Evolutionary conservation across 2,329 filamentous ascomycete genomes (phyloP).

Genomic region (Tolypocladium guangdongense): DNA sequence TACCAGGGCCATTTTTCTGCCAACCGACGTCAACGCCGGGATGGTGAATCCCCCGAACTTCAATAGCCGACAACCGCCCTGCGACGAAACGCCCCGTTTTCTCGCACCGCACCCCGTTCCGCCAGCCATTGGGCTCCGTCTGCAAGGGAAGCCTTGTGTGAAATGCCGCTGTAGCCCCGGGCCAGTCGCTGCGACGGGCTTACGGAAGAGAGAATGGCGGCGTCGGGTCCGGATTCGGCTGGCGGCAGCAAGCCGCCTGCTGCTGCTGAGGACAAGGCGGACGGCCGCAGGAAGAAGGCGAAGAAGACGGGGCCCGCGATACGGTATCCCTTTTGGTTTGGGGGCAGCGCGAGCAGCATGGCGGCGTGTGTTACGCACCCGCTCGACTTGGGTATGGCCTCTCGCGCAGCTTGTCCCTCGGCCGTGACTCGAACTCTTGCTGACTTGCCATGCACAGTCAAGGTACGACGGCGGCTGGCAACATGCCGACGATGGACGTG

Average conservation of each 20-base stretch:
- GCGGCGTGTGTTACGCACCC: constrained; percentile 89
- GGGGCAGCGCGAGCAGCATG: constrained; percentile 85
- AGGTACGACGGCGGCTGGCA: constrained; percentile 3
- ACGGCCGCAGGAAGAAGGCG: constrained; percentile 24
- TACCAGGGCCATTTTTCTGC: not conserved
- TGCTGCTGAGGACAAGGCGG: not conserved
- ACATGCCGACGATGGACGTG: not conserved
- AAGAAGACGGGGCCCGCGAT: constrained; percentile 28
- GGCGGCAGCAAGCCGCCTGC: not conserved
- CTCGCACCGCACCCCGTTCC: not conserved
- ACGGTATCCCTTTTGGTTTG: constrained; percentile 87
- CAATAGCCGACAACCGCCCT: no score
- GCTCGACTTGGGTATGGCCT: constrained; percentile 73
- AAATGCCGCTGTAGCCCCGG: not conserved
- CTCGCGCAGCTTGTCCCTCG: not conserved
- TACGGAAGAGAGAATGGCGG: not conserved
- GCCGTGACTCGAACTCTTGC: not conserved
- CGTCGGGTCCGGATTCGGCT: not conserved
- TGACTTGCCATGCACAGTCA: constrained; percentile 5
- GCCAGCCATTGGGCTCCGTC: not conserved
- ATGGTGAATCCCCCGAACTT: no score
- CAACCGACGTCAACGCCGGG: not conserved
- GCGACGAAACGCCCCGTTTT: no score
- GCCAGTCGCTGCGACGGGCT: not conserved
- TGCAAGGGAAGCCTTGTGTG: not conserved